Evolutionary conservation across 2,329 filamentous ascomycete genomes (phyloP).

Genomic region (Aspergillus cejpii): DNA sequence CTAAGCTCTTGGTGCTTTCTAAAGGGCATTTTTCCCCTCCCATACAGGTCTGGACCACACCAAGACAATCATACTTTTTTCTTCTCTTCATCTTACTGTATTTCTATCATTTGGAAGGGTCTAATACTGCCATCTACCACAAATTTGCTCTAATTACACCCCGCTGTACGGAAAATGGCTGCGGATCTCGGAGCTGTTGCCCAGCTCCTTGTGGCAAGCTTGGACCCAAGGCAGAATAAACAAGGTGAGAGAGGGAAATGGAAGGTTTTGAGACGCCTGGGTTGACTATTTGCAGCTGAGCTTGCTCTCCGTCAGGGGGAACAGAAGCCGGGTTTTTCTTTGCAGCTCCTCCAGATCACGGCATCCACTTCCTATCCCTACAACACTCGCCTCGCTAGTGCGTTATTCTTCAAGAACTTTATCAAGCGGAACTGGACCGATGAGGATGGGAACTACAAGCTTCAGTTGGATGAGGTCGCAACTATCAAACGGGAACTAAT

Average conservation of each 20-base stretch:
- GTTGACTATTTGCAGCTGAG: conserved; percentile 57
- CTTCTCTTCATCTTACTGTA: not conserved
- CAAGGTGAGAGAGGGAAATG: conserved; percentile 59
- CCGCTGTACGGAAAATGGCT: conserved; percentile 46
- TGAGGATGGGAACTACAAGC: conserved; percentile 88
- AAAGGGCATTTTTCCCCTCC: conserved; percentile 5
- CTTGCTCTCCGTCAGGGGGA: conserved; percentile 70
- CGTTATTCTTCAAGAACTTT: conserved; percentile 98
- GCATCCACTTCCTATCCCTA: conserved; percentile 63
- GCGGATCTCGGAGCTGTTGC: conserved; percentile 59
- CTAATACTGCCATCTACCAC: not conserved
- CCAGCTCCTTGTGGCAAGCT: conserved; percentile 80
- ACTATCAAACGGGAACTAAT: conserved; percentile 95
- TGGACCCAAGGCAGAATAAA: conserved; percentile 80
- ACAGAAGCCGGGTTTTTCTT: conserved; percentile 76
- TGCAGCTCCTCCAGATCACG: conserved; percentile 83
- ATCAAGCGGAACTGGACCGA: conserved; percentile 93
- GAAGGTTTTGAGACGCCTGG: conserved; percentile 4
- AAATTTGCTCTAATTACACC: conserved; percentile 5
- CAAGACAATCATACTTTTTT: not conserved
- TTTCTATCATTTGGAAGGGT: not conserved
- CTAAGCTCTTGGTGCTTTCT: conserved; percentile 17
- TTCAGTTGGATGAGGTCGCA: conserved; percentile 71
- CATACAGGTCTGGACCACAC: not conserved
- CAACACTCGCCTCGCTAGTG: conserved; percentile 78